Conservation (phyloP, 345 rosid species). For the Eucalyptus dawsonii region DNA sequence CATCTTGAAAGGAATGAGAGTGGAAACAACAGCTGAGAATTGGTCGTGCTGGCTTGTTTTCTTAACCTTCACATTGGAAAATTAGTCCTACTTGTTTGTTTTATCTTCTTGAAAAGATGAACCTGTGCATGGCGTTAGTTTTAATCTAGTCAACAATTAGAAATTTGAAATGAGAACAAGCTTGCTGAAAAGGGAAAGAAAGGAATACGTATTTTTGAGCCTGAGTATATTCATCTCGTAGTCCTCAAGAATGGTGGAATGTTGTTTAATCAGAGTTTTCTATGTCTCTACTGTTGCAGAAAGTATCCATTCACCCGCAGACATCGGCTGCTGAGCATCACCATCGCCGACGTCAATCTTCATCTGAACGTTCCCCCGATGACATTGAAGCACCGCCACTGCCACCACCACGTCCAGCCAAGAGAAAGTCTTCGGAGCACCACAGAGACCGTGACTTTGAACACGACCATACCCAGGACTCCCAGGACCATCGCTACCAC, state of each 20-base stretch:
- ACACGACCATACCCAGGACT: constrained; percentile 13
- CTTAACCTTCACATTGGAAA: background rate
- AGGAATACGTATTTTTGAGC: background rate
- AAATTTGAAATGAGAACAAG: background rate
- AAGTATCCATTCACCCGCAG: constrained; percentile 19
- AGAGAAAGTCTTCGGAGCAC: constrained; percentile 50
- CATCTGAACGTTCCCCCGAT: constrained; percentile 13
- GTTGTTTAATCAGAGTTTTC: background rate
- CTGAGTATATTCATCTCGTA: background rate
- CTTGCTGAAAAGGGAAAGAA: background rate
- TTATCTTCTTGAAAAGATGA: background rate
- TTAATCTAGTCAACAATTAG: background rate
- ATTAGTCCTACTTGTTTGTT: background rate
- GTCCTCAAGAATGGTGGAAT: background rate
- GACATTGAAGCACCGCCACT: constrained; percentile 27
- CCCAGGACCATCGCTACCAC: constrained; percentile 17
- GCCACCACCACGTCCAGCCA: constrained; percentile 40
- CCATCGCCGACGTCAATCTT: constrained; percentile 27
- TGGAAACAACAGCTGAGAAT: background rate
- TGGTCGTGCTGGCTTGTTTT: background rate
- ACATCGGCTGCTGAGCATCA: constrained; percentile 8
- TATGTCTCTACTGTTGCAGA: constrained; percentile 8
- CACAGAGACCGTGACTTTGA: constrained; percentile 13
- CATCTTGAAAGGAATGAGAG: background rate
- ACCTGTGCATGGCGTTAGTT: background rate